Percentiles rank a stretch among this genome's conserved stretches.
Conservation (phyloP, 768 basidiomycete species). For the Hemileccinum rubropunctum region DNA sequence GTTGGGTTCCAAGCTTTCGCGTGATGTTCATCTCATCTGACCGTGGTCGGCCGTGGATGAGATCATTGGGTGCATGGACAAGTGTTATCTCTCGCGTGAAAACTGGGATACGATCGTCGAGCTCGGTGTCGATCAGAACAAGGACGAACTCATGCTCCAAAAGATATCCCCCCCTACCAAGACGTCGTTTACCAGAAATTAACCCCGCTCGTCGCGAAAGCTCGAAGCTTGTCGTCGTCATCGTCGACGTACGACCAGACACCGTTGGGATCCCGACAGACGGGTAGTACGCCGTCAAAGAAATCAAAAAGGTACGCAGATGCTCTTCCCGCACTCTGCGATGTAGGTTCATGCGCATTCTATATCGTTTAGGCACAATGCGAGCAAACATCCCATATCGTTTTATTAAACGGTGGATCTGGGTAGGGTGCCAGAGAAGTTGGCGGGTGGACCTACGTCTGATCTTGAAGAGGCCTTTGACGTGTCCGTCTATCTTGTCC, state of each 20-base stretch:
- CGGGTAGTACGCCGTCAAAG: too few species aligned
- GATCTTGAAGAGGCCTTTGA: constrained; percentile 93
- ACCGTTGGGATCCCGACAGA: too few species aligned
- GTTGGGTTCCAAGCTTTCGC: neutral
- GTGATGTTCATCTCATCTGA: neutral
- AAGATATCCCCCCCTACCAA: constrained; percentile 83
- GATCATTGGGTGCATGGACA: constrained; percentile 87
- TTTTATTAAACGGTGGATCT: constrained; percentile 88
- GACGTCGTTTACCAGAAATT: constrained; percentile 83
- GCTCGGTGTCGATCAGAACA: constrained; percentile 80
- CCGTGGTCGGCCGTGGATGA: constrained; percentile 59
- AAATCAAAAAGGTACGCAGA: too few species aligned
- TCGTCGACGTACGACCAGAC: too few species aligned
- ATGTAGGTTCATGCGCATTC: too few species aligned
- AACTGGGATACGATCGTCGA: constrained; percentile 98
- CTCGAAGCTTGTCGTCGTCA: too few species aligned
- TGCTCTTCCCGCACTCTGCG: too few species aligned
- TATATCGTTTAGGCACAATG: constrained; percentile 87
- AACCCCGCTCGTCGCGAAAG: constrained; percentile 21
- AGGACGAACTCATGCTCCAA: constrained; percentile 74
- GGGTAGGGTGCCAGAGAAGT: constrained; percentile 77
- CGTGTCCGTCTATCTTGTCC: constrained; percentile 46
- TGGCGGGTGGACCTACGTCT: constrained; percentile 70
- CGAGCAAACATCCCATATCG: constrained; percentile 85
- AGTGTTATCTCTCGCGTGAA: constrained; percentile 88